Percentiles rank a stretch among this genome's conserved stretches.
These are phyloP conservation scores for Gossypium mustelinum DNA, from an alignment of 345 rosid species.

Conservation along the genomic window DNA sequence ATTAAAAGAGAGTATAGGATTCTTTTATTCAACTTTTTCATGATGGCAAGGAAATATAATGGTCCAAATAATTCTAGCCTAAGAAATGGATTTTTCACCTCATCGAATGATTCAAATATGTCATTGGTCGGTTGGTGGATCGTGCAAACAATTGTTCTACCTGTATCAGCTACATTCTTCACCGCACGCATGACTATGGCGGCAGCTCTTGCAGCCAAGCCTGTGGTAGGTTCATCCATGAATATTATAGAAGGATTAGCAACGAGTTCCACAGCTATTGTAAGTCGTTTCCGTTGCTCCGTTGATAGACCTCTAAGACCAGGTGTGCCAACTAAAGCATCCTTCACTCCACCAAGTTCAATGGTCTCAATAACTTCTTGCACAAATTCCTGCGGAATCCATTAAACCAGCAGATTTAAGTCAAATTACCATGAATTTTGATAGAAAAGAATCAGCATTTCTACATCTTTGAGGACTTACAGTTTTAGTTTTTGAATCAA, in stretches of 20 bases:
- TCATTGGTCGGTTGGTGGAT: constrained; percentile 53
- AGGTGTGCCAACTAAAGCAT: constrained; percentile 39
- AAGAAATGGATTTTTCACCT: constrained; percentile 22
- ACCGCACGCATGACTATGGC: constrained; percentile 53
- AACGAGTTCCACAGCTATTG: constrained; percentile 53
- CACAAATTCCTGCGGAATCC: constrained; percentile 30
- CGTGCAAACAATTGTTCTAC: constrained; percentile 53
- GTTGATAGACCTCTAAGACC: constrained; percentile 42
- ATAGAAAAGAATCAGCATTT: not conserved
- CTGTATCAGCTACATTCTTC: constrained; percentile 42
- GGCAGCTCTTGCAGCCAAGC: constrained; percentile 52
- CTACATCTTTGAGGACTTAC: not conserved
- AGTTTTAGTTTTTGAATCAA: constrained; percentile 47
- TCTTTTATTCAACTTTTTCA: not conserved
- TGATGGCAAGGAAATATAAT: not conserved
- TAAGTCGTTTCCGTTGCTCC: constrained; percentile 48
- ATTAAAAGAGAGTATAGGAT: not conserved
- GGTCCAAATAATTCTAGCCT: not conserved
- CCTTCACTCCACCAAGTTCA: constrained; percentile 38
- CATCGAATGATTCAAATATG: constrained; percentile 46
- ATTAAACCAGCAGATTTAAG: not conserved
- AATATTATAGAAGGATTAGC: constrained; percentile 48
- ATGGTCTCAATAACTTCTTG: constrained; percentile 40
- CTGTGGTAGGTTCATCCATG: constrained; percentile 53
- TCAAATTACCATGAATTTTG: not conserved